Base-by-base conservation (phyloP, 1,139 yeast species). In the Pichia sp. region DNA sequence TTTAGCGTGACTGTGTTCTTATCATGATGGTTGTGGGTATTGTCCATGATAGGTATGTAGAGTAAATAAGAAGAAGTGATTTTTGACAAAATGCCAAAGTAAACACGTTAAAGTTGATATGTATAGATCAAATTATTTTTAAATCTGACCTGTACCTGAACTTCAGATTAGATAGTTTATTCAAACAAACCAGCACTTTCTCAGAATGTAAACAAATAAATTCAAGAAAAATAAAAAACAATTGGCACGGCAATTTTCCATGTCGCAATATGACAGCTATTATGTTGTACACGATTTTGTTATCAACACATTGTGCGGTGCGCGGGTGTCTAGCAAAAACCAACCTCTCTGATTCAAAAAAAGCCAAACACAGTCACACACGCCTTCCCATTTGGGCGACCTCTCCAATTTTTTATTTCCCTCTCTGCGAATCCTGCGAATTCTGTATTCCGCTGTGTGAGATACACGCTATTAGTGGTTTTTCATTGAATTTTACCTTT, bases 1-100 rank as follows among this genome's bases (percentile, higher is more conserved):
- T 93, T 95, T 48, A 93, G 76, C 13, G 95, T 89, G 42, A 90
- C 93, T 57, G 73, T 69, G 57, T 73, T 74, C 53, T 68, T 44
- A 10, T 47, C 53, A 8, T 44, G 30, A 22, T 30, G 22, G 28
- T 36, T 19, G 18, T 28, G 22, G 0, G n/a, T 1, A 8, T 28
- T 10, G 2, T 45, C 42, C 47, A 36, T 45, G 9, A 11, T n/a
- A 5, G 8, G 22, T 7, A n/a, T 13, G 8, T 9, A 16, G 2
- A 38, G 7, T 22, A 22, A 18, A 4, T 9, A 6, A 13, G 9
- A 36, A 36, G 5, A 19, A 9, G 7, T 6, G 36, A 16, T 16
- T 16, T 33, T 33, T 34, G 38, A n/a, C 22, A 18, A 11, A 34
- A 3, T n/a, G 11, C 38, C 19, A 36, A 18, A 18, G 19, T 8